A percentile compares a stretch with the other conserved stretches of the same genome.
Conservation (phyloP, 2,329 filamentous ascomycete genomes). For the Diaporthe ilicicola region DNA sequence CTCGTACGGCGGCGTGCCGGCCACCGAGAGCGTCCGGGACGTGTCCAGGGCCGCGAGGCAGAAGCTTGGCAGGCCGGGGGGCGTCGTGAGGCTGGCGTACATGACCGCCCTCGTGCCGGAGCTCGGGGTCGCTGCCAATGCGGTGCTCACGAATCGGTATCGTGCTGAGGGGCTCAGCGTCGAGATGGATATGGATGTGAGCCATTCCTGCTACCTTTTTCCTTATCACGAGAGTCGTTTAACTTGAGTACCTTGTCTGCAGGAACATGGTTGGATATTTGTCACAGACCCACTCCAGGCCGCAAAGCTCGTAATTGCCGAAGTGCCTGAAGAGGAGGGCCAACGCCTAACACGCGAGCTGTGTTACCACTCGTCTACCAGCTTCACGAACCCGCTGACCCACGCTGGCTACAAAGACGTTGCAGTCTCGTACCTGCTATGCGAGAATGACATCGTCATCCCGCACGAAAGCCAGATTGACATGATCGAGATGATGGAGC, state of each 20-base stretch:
- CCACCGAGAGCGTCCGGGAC: constrained; percentile 15
- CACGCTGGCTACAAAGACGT: background rate
- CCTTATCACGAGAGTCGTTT: background rate
- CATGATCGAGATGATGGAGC: background rate
- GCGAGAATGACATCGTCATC: background rate
- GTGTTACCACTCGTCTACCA: background rate
- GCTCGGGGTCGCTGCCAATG: background rate
- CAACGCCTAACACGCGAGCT: background rate
- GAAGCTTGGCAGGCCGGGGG: constrained; percentile 17
- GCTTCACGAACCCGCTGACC: background rate
- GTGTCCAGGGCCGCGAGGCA: background rate
- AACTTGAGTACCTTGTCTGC: background rate
- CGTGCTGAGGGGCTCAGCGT: background rate
- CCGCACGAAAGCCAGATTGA: background rate
- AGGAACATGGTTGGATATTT: background rate
- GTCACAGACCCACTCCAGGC: background rate
- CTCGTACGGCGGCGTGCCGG: constrained; percentile 27
- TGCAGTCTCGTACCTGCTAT: background rate
- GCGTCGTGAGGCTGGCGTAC: constrained; percentile 24
- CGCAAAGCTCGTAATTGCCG: background rate
- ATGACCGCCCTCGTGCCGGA: constrained; percentile 1
- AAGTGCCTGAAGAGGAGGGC: background rate
- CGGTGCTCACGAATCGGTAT: background rate
- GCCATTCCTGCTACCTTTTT: background rate
- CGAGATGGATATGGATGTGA: background rate